Conservation (phyloP, 805 yeast species). For the Candida anglica region DNA sequence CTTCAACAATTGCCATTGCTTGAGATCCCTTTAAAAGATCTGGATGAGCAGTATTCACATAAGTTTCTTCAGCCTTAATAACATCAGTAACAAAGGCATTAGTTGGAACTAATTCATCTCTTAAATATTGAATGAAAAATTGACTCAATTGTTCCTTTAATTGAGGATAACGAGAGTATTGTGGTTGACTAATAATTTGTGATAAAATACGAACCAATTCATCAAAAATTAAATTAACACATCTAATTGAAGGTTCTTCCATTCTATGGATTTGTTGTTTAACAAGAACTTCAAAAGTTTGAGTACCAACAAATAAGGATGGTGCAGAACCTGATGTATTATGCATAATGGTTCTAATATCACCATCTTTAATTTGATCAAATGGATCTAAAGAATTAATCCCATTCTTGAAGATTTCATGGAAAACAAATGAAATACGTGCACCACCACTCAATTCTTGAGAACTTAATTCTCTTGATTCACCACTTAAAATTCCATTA, state of each 20-base stretch:
- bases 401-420: conserved; percentile 93
- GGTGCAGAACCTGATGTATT: conserved; percentile 97
- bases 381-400: conserved; percentile 89
- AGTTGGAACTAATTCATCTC: conserved; percentile 80
- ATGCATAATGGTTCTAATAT: conserved; percentile 94
- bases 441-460: conserved; percentile 97
- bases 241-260: conserved; percentile 88
- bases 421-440: conserved; percentile 93
- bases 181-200: conserved; percentile 77
- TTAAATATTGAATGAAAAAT: conserved; percentile 72
- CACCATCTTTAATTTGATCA: conserved; percentile 92
- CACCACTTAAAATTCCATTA: conserved; percentile 87
- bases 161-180: conserved; percentile 84
- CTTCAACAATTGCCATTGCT: conserved; percentile 91
- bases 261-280: conserved; percentile 90
- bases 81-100: conserved; percentile 80
- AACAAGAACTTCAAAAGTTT: conserved; percentile 93
- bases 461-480: conserved; percentile 81
- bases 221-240: conserved; percentile 88
- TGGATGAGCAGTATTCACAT: conserved; percentile 97
- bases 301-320: conserved; percentile 93
- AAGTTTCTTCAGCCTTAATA: conserved; percentile 83
- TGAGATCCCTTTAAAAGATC: conserved; percentile 92
- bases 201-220: conserved; percentile 88
- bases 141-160: conserved; percentile 83